A percentile compares a stretch with the other conserved stretches of the same genome.
Evolutionary conservation across 352 stramenopile species (phyloP).

Genomic region (Pythium insidiosum): DNA sequence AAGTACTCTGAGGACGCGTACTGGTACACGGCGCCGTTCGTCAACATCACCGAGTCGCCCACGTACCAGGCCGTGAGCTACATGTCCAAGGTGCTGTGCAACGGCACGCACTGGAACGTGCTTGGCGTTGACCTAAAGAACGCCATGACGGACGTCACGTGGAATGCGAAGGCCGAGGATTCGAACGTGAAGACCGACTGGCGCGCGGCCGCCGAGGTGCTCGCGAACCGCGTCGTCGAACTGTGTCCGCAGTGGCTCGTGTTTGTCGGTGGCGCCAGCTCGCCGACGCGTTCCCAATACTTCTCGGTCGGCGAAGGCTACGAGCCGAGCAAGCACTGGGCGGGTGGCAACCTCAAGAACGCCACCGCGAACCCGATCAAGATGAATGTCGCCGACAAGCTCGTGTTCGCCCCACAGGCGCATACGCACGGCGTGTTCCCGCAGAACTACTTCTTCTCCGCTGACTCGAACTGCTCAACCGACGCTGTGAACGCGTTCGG

Average conservation of each 20-base stretch:
- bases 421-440: slow-evolving; percentile 45
- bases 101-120: slow-evolving; percentile 53
- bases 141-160: slow-evolving; percentile 26
- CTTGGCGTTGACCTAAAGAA: slow-evolving; percentile 66
- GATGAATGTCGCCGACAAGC: slow-evolving; percentile 35
- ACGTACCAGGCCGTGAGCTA: slow-evolving; percentile 38
- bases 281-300: slow-evolving; percentile 21
- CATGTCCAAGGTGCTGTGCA: slow-evolving; percentile 38
- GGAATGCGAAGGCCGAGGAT: slow-evolving; percentile 19
- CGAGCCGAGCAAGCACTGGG: slow-evolving; percentile 38
- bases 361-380: slow-evolving; percentile 35
- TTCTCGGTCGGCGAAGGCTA: slow-evolving; percentile 39
- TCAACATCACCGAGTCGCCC: slow-evolving; percentile 31
- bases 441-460: slow-evolving; percentile 50
- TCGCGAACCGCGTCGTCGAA: slow-evolving; percentile 33
- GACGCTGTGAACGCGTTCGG: slow-evolving; percentile 13
- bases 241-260: slow-evolving; percentile 57
- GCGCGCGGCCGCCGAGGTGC: slow-evolving; percentile 22
- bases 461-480: slow-evolving; percentile 31
- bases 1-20: slow-evolving; percentile 46
- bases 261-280: slow-evolving; percentile 48
- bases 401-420: slow-evolving; percentile 58
- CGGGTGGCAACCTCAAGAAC: slow-evolving; percentile 59
- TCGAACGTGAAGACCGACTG: slow-evolving; percentile 31
- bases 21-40: slow-evolving; percentile 55